Conservation (phyloP, 768 basidiomycete species). For the Tylopilus intermedius region DNA sequence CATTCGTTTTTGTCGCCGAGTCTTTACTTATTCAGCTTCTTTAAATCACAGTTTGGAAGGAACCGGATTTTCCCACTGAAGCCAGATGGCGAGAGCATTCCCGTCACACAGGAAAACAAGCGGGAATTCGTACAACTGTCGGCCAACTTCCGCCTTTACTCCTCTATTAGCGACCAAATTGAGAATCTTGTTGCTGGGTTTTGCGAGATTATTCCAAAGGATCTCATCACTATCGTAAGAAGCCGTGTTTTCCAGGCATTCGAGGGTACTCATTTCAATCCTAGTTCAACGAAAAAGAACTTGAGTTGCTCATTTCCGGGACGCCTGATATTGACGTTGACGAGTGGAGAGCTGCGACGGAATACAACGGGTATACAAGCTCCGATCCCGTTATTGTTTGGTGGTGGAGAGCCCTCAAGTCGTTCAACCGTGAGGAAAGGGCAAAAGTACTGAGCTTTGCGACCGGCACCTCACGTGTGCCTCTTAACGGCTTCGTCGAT, state of each 20-base stretch:
- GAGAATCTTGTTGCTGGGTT: conserved; percentile 86
- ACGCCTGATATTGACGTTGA: conserved; percentile 99
- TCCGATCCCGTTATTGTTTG: conserved; percentile 95
- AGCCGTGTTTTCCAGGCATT: not conserved
- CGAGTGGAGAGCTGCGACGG: conserved; percentile 91
- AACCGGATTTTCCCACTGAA: conserved; percentile 86
- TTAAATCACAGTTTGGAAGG: conserved; percentile 69
- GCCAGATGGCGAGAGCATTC: conserved; percentile 71
- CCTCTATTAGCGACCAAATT: conserved; percentile 94
- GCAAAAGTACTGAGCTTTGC: conserved; percentile 98
- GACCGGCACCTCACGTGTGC: conserved; percentile 88
- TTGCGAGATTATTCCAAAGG: conserved; percentile 97
- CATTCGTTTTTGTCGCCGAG: not conserved
- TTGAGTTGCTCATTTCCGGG: conserved; percentile 91
- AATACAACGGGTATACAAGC: conserved; percentile 82
- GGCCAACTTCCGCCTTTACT: conserved; percentile 88
- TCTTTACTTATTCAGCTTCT: not conserved
- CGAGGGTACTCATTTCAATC: conserved; percentile 5
- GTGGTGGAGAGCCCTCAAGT: conserved; percentile 99
- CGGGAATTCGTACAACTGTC: conserved; percentile 94
- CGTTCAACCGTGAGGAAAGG: conserved; percentile 93
- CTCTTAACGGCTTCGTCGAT: conserved; percentile 89
- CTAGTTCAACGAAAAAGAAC: conserved; percentile 91
- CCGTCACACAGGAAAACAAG: conserved; percentile 96
- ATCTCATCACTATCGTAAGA: conserved; percentile 86